Base-by-base conservation (phyloP, 225 moss, liverwort and hornwort species). In the Asterella californica region DNA sequence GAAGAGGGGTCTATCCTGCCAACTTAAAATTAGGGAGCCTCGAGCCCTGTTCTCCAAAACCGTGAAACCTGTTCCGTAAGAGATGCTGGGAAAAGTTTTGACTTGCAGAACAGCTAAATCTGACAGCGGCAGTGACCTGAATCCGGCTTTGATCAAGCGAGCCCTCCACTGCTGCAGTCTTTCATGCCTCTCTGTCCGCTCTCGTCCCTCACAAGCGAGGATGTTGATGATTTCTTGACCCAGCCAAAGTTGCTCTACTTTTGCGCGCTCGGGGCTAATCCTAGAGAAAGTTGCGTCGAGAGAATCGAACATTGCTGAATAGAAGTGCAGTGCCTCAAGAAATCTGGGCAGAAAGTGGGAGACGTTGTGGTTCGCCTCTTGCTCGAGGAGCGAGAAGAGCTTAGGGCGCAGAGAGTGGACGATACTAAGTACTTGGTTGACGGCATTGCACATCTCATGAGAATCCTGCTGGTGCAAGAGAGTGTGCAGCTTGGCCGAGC, bases 161-260 rank as follows among this genome's bases (percentile, higher is more conserved):
- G 79, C 86, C 72, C 92, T 83, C 94, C 94, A 94, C 80, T 91
- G 90, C 15, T 92, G 91, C 53, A 77, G 85, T 87, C 87, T 88
- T 80, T 94, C 94, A 79, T 92, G 94, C 80, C 94, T 85, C 57
- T 92, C 92, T 67, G 90, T 86, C 49, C 94, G 76, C 48, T 94
- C 94, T 37, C 77, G 78, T 34, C 92, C 92, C 79, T 94, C 91
- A 42, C 92, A 91, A 49, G 92, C 90, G 60, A 92, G 85, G 59
- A 94, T 86, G 72, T 94, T 94, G 80, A 92, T 92, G 70, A 92
- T 90, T 72, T 92, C 94, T 10, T 92, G 94, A 7, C 92, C 94
- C 57, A 94, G 60, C 65, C 90, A 87, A 22, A 92, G 90, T 59
- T 94, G 92, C 88, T 94, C 94, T 76, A 92, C 88, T 52, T 89